These are phyloP conservation scores for Psilocybe sp. DNA, from an alignment of 768 basidiomycete species.

Conservation along the genomic window DNA sequence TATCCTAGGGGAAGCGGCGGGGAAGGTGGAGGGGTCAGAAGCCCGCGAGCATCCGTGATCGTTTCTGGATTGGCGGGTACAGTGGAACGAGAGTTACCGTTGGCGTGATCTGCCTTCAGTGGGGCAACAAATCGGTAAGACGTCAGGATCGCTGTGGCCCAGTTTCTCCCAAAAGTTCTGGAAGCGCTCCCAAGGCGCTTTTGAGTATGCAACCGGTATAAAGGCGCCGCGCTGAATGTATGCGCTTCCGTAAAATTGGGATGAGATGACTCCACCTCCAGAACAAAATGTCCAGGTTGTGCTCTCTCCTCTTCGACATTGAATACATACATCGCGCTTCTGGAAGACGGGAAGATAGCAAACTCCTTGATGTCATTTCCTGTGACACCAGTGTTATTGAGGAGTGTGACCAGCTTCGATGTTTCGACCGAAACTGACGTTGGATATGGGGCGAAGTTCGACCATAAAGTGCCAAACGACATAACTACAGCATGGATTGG, in stretches of 20 bases:
- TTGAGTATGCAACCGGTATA: slow-evolving; percentile 11
- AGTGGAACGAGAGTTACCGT: not conserved
- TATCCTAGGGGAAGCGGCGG: no score
- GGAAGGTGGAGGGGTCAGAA: no score
- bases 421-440: not conserved
- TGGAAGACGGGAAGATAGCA: slow-evolving; percentile 8
- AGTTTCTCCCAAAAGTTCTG: slow-evolving; percentile 4
- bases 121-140: slow-evolving; percentile 19
- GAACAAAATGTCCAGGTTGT: not conserved
- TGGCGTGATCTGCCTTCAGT: not conserved
- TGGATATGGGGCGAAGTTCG: not conserved
- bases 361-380: slow-evolving; percentile 4
- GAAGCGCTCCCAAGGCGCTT: not conserved
- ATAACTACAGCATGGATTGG: slow-evolving; percentile 6
- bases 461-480: slow-evolving; percentile 12
- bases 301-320: not conserved
- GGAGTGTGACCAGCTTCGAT: not conserved
- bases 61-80: not conserved
- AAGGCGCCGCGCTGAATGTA: not conserved
- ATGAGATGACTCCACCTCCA: slow-evolving; percentile 10
- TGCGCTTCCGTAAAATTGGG: slow-evolving; percentile 14
- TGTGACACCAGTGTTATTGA: slow-evolving; percentile 8
- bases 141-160: slow-evolving; percentile 33
- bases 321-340: slow-evolving; percentile 5
- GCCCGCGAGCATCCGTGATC: not conserved